Base-by-base conservation (phyloP, 2,329 filamentous ascomycete genomes). In the Cercospora sesami region DNA sequence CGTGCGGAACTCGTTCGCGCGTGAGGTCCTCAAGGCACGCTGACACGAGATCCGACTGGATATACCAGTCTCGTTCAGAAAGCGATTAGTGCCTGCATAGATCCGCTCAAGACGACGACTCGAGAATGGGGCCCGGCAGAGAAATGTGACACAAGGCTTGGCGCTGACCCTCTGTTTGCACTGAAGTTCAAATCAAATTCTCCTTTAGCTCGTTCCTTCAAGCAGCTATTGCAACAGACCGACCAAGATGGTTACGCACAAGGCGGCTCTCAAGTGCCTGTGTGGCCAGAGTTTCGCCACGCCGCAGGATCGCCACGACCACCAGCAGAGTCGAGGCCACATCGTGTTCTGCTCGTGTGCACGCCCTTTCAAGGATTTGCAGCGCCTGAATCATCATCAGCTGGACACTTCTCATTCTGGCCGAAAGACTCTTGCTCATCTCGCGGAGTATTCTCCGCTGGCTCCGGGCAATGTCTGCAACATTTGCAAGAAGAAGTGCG, bases 401-500 rank as follows among this genome's bases (percentile, higher is more conserved):
- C 28, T 59, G 6, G 55, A 59, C 55, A 59, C 55, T 33, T 18
- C 55, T 8, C 55, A 59, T 5, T 21, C 30, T 4, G 55, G 55
- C 30, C 28, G 36, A 16, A 59, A 59, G 18, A 59, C 55, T 33
- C 3, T 2, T 33, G 28, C 18, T 2, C 30, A 3, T 10, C 31
- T 59, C 8, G n/a, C 36, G 9, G 31, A 4, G n/a, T 23, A 28
- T 12, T 30, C 30, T 12, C 55, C 18, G 2, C 9, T n/a, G 5
- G 4, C 55, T 10, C 8, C 28, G 14, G 1, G n/a, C 23, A 16
- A 31, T 36, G n/a, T 33, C 55, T 66, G 64, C 9, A 4, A 9
- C 0, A 9, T 55, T 30, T 68, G 68, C 53, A 60, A 68, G 23
- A 68, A 66, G 39, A 39, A 16, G 14, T 68, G 55, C 12, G 60